These are phyloP conservation scores for Tolypocladium pustulatum DNA, from an alignment of 2,329 filamentous ascomycete genomes.

Conservation along the genomic window DNA sequence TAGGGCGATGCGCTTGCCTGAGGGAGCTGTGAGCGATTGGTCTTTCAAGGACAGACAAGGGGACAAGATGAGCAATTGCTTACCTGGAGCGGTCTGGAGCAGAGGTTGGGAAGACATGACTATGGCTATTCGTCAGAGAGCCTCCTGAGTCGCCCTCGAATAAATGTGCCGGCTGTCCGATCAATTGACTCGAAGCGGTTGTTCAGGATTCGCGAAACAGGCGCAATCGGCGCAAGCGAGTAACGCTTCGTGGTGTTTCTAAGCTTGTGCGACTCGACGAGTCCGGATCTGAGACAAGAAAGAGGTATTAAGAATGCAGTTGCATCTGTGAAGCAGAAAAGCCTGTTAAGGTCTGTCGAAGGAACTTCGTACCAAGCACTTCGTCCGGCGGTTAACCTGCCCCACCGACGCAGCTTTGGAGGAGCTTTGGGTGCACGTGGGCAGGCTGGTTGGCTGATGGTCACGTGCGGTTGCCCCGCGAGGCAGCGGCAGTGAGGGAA, in stretches of 20 bases:
- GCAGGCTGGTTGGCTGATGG: slow-evolving; percentile 15
- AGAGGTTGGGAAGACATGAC: slow-evolving; percentile 94
- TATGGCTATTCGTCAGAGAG: slow-evolving; percentile 3
- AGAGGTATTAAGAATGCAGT: not conserved
- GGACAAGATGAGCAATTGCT: slow-evolving; percentile 13
- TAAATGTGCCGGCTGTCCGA: not conserved
- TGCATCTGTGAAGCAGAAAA: not conserved
- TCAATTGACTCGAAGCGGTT: not conserved
- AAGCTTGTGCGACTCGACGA: not conserved
- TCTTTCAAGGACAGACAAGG: not conserved
- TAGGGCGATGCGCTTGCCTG: slow-evolving; percentile 96
- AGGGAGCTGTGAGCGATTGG: slow-evolving; percentile 6
- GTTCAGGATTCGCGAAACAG: not conserved
- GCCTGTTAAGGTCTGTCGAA: not conserved
- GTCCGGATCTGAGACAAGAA: not conserved
- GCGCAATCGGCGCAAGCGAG: not conserved
- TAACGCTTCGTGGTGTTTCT: not conserved
- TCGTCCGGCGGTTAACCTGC: not conserved
- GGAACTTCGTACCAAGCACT: not conserved
- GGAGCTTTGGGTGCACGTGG: slow-evolving; percentile 17
- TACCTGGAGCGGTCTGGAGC: slow-evolving; percentile 87
- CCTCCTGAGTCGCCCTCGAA: not conserved
- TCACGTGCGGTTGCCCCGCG: slow-evolving; percentile 18
- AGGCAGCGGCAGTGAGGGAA: slow-evolving; percentile 3
- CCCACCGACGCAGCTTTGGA: slow-evolving; percentile 3